Evolutionary conservation across 768 basidiomycete genomes (phyloP).

Genomic region (Arthromyces matolae): DNA sequence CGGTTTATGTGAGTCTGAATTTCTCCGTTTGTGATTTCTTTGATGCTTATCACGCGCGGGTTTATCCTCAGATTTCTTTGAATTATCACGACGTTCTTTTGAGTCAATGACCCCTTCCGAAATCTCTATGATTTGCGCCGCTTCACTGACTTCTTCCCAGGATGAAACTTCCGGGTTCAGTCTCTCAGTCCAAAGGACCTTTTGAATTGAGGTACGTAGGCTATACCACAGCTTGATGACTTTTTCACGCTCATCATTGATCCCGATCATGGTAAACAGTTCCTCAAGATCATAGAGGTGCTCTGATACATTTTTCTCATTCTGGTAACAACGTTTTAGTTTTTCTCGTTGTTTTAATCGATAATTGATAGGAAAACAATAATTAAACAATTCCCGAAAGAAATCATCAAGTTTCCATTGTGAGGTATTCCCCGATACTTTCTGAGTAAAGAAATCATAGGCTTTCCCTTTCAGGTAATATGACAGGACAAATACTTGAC

Average conservation of each 20-base stretch:
- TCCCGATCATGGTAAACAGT: conserved; percentile 30
- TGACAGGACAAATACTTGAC: conserved; percentile 21
- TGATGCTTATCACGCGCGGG: not conserved
- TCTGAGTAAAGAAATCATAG: conserved; percentile 28
- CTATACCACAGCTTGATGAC: conserved; percentile 28
- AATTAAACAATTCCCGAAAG: conserved; percentile 32
- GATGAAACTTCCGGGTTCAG: conserved; percentile 8
- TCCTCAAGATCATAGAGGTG: conserved; percentile 33
- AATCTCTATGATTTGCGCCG: conserved; percentile 7
- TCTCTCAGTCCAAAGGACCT: conserved; percentile 4
- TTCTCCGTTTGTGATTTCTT: not conserved
- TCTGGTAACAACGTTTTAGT: conserved; percentile 21
- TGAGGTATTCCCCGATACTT: conserved; percentile 21
- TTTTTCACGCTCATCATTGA: conserved; percentile 15
- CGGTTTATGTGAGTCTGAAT: not conserved
- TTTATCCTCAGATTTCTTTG: too few relatives aligned
- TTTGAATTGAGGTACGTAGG: not conserved
- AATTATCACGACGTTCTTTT: not conserved
- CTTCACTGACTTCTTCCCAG: conserved; percentile 9
- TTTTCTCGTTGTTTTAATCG: conserved; percentile 21
- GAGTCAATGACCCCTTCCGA: conserved; percentile 3
- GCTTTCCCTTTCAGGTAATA: conserved; percentile 30
- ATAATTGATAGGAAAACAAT: conserved; percentile 34
- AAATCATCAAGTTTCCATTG: conserved; percentile 27
- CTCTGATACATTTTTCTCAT: conserved; percentile 23